These are phyloP conservation scores for Coemansia sp. DNA, from an alignment of 192 early-diverging fungal genomes.

Conservation along the genomic window DNA sequence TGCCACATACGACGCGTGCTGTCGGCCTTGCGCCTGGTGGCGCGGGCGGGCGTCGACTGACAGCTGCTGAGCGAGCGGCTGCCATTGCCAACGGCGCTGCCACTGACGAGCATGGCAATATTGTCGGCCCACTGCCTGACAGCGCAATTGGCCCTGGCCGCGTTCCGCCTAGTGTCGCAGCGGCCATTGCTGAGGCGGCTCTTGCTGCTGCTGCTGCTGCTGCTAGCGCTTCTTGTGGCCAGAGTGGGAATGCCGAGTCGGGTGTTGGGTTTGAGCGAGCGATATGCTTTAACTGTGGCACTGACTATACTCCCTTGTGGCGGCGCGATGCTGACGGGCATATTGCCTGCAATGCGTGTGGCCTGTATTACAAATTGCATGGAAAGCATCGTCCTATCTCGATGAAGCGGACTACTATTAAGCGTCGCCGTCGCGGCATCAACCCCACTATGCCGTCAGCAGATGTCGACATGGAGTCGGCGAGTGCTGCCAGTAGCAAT, in stretches of 20 bases:
- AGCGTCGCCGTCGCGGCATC: constrained; percentile 68
- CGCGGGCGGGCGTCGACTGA: constrained; percentile 32
- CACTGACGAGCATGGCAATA: constrained; percentile 56
- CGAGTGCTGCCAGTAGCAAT: constrained; percentile 8
- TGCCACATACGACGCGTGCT: constrained; percentile 42
- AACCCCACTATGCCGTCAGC: constrained; percentile 1
- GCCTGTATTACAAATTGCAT: constrained; percentile 89
- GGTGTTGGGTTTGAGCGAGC: constrained; percentile 19
- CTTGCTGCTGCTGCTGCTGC: not conserved
- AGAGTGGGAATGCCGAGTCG: not conserved
- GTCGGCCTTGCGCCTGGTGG: not conserved
- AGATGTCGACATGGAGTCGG: constrained; percentile 8
- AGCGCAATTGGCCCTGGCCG: constrained; percentile 40
- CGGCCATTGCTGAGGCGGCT: constrained; percentile 24
- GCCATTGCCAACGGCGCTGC: constrained; percentile 57
- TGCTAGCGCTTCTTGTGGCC: not conserved
- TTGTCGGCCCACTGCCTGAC: constrained; percentile 50
- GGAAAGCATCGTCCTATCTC: constrained; percentile 78
- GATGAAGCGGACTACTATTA: constrained; percentile 76
- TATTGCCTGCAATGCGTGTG: constrained; percentile 91
- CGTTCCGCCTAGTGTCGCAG: constrained; percentile 44
- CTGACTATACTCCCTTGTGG: constrained; percentile 79
- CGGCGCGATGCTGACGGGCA: constrained; percentile 75
- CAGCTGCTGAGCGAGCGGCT: constrained; percentile 54
- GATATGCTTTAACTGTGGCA: constrained; percentile 75